A percentile compares a stretch with the other conserved stretches of the same genome.
These are phyloP conservation scores for Spergularia marina DNA, from an alignment of 148 eudicot genomes.

Conservation along the genomic window DNA sequence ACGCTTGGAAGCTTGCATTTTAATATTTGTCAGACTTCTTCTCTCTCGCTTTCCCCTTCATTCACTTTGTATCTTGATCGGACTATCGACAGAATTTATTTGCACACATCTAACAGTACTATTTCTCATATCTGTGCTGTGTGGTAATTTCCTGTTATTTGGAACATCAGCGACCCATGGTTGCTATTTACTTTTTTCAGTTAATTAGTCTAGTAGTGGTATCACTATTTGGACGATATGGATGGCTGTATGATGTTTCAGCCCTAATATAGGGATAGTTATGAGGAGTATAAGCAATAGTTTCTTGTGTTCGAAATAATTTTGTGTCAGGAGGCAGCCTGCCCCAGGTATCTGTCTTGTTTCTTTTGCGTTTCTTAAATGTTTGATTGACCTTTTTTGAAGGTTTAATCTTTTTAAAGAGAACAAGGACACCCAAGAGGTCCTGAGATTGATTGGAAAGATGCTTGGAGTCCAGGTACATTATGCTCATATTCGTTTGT, in stretches of 20 bases:
- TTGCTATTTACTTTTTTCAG: not conserved
- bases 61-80: not conserved
- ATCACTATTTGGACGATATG: conserved; percentile 6
- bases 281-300: not conserved
- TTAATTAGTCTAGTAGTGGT: not conserved
- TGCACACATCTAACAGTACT: not conserved
- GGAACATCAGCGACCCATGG: not conserved
- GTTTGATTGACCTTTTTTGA: conserved; percentile 14
- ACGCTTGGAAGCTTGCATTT: not conserved
- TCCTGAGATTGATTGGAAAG: conserved; percentile 75
- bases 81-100: not conserved
- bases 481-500: not conserved
- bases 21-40: conserved; percentile 1
- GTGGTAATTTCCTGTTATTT: not conserved
- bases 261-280: not conserved
- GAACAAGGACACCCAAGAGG: conserved; percentile 99
- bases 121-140: too few species aligned
- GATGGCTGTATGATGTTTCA: not conserved
- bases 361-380: conserved; percentile 14
- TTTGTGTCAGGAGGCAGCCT: not conserved
- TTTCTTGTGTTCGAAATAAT: not conserved
- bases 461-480: conserved; percentile 91
- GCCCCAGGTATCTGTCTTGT: not conserved
- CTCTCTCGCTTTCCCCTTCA: not conserved
- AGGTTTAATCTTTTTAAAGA: conserved; percentile 98